Base-by-base conservation (phyloP, 2,329 filamentous ascomycete genomes). In the Calonectria montana region DNA sequence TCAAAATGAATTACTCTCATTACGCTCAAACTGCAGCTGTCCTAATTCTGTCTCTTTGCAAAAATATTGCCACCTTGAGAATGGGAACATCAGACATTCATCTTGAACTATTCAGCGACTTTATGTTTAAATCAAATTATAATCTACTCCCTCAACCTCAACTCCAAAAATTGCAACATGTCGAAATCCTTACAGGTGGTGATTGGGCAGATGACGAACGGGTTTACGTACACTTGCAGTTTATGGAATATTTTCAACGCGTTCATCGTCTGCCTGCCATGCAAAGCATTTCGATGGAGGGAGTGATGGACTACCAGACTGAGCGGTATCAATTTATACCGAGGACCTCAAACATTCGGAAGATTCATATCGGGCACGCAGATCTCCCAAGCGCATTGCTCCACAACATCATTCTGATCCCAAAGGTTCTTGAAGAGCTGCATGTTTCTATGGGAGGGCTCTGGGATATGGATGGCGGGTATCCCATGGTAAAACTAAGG, bases 121-220 rank as follows among this genome's bases (percentile, higher is more conserved):
- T 67, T 29, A 9, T 76, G 1, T 63, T 71, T 5, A 68, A 43
- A n/a, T 43, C 69, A 13, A 74, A 76, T 18, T 64, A 73, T 48
- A 31, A 53, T 15, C 41, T 27, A 8, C 16, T 67, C 9, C 9
- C 25, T 1, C 29, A 10, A 0, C 37, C 21, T 13, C 23, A 4
- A 6, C 37, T 72, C 2, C 50, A 67, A 29, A 41, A 35, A 10
- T 12, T 72, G 53, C 18, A 68, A 39, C 9, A n/a, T 7, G 18
- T 66, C 0, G 65, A 71, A 7, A 27, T 70, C 13, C 8, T 67
- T 9, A 6, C 39, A 23, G 45, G 27, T 1, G 9, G 29, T 1
- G 35, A 37, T 18, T 13, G 35, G n/a, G 2, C 3, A 2, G 31
- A 29, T 7, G 55, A 57, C 13, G 37, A 64, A 9, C 16, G 45